These are phyloP conservation scores for Tylopilus sp. DNA, from an alignment of 1,284 basidiomycete species.

Conservation along the genomic window DNA sequence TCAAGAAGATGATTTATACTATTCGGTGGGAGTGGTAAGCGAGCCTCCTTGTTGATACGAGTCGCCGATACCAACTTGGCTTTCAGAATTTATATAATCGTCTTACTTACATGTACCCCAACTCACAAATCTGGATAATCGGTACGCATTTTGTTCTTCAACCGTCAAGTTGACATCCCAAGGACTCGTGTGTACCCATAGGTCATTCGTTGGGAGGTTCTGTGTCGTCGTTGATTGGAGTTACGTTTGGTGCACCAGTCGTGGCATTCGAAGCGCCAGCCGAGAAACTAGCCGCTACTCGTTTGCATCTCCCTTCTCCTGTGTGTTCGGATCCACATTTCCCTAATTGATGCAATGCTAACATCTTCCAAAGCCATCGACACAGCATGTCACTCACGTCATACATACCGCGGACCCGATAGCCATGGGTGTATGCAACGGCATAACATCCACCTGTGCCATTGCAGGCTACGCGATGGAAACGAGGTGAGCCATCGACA, in stretches of 20 bases:
- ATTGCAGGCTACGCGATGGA: conserved; percentile 62
- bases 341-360: not conserved
- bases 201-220: conserved; percentile 78
- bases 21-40: conserved; percentile 60
- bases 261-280: conserved; percentile 81
- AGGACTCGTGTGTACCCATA: not conserved
- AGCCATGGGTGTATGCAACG: conserved; percentile 59
- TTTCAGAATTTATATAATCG: conserved; percentile 71
- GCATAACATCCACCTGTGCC: conserved; percentile 54
- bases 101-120: conserved; percentile 75
- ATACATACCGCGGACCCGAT: conserved; percentile 73
- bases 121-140: conserved; percentile 76
- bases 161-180: not conserved
- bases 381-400: conserved; percentile 60
- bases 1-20: conserved; percentile 76
- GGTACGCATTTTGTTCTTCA: conserved; percentile 23
- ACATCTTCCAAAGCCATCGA: conserved; percentile 42
- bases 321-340: conserved; percentile 30
- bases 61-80: not conserved
- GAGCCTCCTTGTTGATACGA: not conserved
- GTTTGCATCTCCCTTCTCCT: conserved; percentile 72
- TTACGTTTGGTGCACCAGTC: conserved; percentile 80
- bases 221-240: conserved; percentile 72
- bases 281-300: conserved; percentile 65
- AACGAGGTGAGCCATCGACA: conserved; percentile 37